Conservation (phyloP, 2,329 filamentous ascomycete species). For the Raffaelea ambrosiae region DNA sequence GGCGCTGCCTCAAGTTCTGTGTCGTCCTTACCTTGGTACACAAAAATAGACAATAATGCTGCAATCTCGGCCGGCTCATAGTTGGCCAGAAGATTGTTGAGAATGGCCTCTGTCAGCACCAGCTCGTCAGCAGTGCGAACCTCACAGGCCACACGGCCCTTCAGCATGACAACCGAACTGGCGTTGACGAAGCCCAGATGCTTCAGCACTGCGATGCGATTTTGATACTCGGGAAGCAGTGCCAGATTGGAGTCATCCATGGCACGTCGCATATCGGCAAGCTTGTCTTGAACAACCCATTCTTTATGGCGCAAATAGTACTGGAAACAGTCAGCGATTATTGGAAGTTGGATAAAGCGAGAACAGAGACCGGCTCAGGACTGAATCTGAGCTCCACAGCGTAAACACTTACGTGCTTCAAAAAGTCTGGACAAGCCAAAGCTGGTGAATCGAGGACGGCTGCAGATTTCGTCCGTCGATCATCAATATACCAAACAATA, state of each 20-base stretch:
- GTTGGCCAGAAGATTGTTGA: slow-evolving; percentile 92
- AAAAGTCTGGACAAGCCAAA: slow-evolving; percentile 64
- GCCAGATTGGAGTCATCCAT: slow-evolving; percentile 97
- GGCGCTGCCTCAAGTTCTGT: slow-evolving; percentile 62
- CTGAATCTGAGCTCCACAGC: background rate
- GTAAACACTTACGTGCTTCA: slow-evolving; percentile 69
- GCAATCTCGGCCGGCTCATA: slow-evolving; percentile 97
- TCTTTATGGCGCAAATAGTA: slow-evolving; percentile 95
- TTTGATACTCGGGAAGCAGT: slow-evolving; percentile 91
- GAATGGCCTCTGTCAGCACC: slow-evolving; percentile 88
- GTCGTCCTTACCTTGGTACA: slow-evolving; percentile 80
- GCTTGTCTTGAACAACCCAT: slow-evolving; percentile 93
- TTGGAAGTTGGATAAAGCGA: background rate
- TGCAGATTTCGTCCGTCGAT: slow-evolving; percentile 53
- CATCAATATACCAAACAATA: slow-evolving; percentile 69
- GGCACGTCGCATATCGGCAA: slow-evolving; percentile 73
- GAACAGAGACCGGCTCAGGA: background rate
- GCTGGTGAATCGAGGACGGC: slow-evolving; percentile 58
- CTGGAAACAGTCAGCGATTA: slow-evolving; percentile 34
- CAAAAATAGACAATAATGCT: slow-evolving; percentile 84
- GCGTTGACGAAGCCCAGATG: slow-evolving; percentile 90
- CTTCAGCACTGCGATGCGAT: slow-evolving; percentile 83
- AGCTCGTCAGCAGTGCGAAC: slow-evolving; percentile 96
- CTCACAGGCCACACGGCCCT: slow-evolving; percentile 97
- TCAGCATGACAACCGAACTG: slow-evolving; percentile 79